Evolutionary conservation across 2,329 filamentous ascomycete genomes (phyloP).

Genomic region (Tolypocladium ovalisporum): DNA sequence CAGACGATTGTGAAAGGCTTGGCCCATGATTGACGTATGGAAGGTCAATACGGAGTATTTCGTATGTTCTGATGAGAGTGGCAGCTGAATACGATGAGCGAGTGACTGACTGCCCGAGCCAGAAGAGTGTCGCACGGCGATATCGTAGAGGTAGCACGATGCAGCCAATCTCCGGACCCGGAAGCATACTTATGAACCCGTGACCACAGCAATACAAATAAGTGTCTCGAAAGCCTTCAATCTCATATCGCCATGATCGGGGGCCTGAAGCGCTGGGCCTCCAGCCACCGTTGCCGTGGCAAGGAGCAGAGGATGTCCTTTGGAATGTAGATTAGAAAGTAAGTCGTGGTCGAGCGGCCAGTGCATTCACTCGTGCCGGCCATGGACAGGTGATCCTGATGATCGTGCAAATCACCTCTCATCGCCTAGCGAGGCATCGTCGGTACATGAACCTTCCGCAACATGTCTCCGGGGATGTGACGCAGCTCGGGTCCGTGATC

Average conservation of each 20-base stretch:
- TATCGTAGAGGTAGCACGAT: background rate
- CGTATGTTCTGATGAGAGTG: background rate
- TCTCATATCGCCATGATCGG: background rate
- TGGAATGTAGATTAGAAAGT: background rate
- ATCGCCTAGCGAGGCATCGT: background rate
- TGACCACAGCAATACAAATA: background rate
- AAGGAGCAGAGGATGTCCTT: background rate
- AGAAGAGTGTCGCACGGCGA: background rate
- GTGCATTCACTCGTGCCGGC: background rate
- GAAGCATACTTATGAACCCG: too few species aligned
- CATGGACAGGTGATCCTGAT: background rate
- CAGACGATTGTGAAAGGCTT: too few species aligned
- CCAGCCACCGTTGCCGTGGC: background rate
- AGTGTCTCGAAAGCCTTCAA: background rate
- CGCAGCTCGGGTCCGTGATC: background rate
- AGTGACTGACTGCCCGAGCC: background rate
- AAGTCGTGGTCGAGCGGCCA: background rate
- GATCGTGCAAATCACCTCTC: background rate
- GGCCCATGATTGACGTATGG: background rate
- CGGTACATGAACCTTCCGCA: background rate
- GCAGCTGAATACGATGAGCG: background rate
- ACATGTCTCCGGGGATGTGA: background rate
- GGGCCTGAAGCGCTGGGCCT: background rate
- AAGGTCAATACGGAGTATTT: background rate
- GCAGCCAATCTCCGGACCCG: background rate